Conservation (phyloP, 176 grass and related monocot species). For the Aegilops bicornis region DNA sequence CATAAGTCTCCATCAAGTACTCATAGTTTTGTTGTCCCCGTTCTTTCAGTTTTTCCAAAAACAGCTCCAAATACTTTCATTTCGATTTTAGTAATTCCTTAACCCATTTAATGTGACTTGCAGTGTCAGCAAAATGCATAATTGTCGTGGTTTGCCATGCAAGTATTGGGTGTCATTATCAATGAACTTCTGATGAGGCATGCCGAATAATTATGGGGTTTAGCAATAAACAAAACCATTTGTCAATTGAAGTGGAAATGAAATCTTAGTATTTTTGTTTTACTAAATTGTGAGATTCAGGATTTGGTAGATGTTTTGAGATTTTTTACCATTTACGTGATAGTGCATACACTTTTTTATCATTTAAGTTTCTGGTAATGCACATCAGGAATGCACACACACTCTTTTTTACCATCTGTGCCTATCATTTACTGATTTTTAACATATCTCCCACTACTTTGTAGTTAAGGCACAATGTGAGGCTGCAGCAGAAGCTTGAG, state of each 20-base stretch:
- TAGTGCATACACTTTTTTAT: background rate
- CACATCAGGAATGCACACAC: background rate
- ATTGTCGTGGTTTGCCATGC: background rate
- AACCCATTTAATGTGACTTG: background rate
- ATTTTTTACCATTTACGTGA: background rate
- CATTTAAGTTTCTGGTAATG: background rate
- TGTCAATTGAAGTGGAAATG: background rate
- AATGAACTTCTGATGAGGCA: background rate
- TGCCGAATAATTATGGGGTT: background rate
- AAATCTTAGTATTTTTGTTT: background rate
- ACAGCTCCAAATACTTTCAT: background rate
- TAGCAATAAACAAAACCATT: background rate
- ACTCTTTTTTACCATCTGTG: background rate
- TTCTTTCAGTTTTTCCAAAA: background rate
- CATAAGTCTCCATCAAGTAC: background rate
- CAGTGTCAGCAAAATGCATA: slow-evolving; percentile 14
- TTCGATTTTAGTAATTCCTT: background rate
- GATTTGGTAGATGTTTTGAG: background rate
- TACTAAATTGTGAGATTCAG: background rate
- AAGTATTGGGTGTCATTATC: background rate
- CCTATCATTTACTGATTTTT: background rate
- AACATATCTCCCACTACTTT: background rate
- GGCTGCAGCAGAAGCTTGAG: slow-evolving; percentile 63
- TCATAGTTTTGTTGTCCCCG: background rate
- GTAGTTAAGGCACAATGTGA: slow-evolving; percentile 41